Evolutionary conservation across 768 basidiomycete genomes (phyloP), one percentile per base, ranked within the genome.

Genomic region (Calvatia gigantea): DNA sequence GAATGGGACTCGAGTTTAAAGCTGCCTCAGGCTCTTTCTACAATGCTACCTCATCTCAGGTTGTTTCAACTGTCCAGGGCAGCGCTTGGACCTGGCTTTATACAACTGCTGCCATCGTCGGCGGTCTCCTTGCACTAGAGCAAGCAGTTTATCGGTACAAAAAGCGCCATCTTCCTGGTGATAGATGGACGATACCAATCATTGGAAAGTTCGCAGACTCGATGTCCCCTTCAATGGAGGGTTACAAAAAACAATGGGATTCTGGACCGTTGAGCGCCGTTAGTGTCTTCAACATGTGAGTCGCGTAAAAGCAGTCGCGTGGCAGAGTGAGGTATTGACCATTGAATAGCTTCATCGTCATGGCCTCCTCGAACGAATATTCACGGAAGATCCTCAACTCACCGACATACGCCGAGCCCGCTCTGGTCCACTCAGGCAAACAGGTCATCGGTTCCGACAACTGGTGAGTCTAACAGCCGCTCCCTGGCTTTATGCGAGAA

Each of bases 231-330:
- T 87, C 91, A 4, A 81, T 98, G 81, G 91, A 95, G 67, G 83
- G 82, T 38, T 99, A 99, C 77, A 89, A 87, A 78, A 80, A 78
- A 61, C 92, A 95, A 64, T 99, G 96, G 96, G 79, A 89, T 61
- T 86, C 87, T 2, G 95, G 94, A 50, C 86, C 86, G 12, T 80
- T 99, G 31, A 89, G 88, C 61, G 94, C 87, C 8, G 75, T 96
- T 55, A 94, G 91, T 67, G 97, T 99, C 3, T 99, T 99, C 76
- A 96, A 99, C 73, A 98, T 99, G 97, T 92, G 59, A 62, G 87
- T 73, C 31, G 32, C 37, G 14, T 37, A 48, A 33, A 51, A 38
- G 31, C n/a, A n/a, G n/a, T 37, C 32, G 32, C 17, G 31, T 31
- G 35, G 25, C 19, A 35, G 25, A 14, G n/a, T 33, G 32, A 50